Percentiles rank a stretch among this genome's conserved stretches.
Conservation (phyloP, 495 filamentous ascomycete genomes). For the Beverwykella pulmonaria region DNA sequence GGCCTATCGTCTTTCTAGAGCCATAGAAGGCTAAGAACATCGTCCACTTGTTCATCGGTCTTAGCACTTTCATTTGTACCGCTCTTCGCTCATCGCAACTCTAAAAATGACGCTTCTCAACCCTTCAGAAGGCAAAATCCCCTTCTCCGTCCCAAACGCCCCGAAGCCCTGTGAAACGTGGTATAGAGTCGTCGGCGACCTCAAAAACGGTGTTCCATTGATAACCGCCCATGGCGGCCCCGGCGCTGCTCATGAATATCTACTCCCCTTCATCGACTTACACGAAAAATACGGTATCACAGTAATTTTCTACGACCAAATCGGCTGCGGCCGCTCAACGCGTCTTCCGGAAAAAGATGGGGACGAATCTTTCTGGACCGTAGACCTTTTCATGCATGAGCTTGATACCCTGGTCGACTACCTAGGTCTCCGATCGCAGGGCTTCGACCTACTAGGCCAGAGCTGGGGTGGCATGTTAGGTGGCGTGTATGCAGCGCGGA, state of each 20-base stretch:
- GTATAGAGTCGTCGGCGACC: constrained; percentile 3
- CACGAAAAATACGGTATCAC: constrained; percentile 42
- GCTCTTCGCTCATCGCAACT: no score
- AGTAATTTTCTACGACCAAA: constrained; percentile 58
- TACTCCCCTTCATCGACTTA: constrained; percentile 48
- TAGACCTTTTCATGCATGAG: constrained; percentile 53
- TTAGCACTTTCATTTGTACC: no score
- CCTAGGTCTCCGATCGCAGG: constrained; percentile 43
- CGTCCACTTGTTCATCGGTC: no score
- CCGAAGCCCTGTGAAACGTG: not conserved
- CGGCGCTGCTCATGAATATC: constrained; percentile 51
- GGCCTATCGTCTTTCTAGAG: no score
- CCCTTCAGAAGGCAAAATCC: no score
- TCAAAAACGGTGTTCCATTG: constrained; percentile 36
- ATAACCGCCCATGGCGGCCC: constrained; percentile 54
- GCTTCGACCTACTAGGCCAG: constrained; percentile 53
- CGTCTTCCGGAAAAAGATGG: constrained; percentile 50
- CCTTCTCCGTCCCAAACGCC: not conserved
- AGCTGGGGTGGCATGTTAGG: constrained; percentile 59
- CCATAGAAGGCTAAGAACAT: no score
- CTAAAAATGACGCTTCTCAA: no score
- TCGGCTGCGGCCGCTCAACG: constrained; percentile 54
- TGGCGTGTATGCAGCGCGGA: constrained; percentile 43
- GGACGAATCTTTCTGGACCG: constrained; percentile 53
- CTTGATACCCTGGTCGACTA: constrained; percentile 53